Evolutionary conservation across 75 land plant genomes (phyloP), one percentile per base, ranked within the genome.

Genomic region (Ceratopteris richardii): DNA sequence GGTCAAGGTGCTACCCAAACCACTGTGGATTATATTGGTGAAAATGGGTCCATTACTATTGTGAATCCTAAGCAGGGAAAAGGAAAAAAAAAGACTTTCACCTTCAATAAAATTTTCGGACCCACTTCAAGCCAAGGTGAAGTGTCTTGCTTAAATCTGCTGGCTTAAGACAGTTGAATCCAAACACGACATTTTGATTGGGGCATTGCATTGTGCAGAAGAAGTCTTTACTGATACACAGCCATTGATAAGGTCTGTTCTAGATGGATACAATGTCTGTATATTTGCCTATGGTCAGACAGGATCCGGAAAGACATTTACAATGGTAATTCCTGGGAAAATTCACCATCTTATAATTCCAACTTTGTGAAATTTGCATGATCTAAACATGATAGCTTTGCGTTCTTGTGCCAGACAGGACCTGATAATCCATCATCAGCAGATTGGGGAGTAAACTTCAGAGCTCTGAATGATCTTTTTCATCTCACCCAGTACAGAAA

Each of bases 231-330:
- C 77, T 46, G 99, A 95, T 72, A 90, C 85, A 31, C 88, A 82
- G 71, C 92, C 99, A 61, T 59, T 95, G 47, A 86, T 95, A 31
- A 82, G 99, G 21, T 95, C 99, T 41, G 97, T 90, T 57, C 78
- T 95, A 52, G 97, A 95, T 80, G 99, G 99, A 40, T 95, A 72
- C 54, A 95, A 95, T 73, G 99, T 95, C 29, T 95, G 99, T 63
- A 95, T 95, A 41, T 95, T 95, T 84, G 99, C 99, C 14, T 90
- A 95, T 84, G 99, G 99, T 19, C 99, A 95, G 62, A 95, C 99
- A 21, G 99, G 99, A 41, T 95, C 99, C 17, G 99, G 99, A 21
- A 95, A 95, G 66, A 95, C 99, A 48, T 84, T 53, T 61, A 95
- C 97, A 29, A 95, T 95, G 99, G 98, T 94, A 75, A 20, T 51